phyloP scores from a whole-genome alignment of 2,329 filamentous ascomycete genomes.

The Penicillium janthinellum region DNA sequence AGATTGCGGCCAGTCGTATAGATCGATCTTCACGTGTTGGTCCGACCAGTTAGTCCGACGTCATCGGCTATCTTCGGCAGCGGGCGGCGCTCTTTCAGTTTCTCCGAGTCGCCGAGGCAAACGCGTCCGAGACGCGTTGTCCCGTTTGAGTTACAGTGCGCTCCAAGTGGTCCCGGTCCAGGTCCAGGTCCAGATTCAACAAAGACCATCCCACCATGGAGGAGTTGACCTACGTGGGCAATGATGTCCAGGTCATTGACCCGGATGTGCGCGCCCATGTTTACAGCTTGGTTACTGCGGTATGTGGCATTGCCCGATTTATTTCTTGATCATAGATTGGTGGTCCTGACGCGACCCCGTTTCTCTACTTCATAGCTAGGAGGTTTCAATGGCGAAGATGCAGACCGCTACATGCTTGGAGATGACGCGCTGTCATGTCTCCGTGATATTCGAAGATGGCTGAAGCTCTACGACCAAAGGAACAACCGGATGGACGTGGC shows the following conservation, averaged over 20 bases:
- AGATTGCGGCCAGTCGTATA: conserved; percentile 9
- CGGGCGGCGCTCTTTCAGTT: conserved; percentile 17
- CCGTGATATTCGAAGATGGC: conserved; percentile 92
- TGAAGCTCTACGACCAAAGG: conserved; percentile 92
- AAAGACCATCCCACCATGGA: conserved; percentile 40
- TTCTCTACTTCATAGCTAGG: conserved; percentile 64
- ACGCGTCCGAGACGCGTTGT: conserved; percentile 28
- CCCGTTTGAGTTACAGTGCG: conserved; percentile 22
- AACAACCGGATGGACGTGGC: conserved; percentile 93
- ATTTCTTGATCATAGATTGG: conserved; percentile 12
- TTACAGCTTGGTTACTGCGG: conserved; percentile 89
- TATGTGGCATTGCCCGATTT: conserved; percentile 51
- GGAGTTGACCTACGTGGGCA: conserved; percentile 42
- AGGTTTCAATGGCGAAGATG: conserved; percentile 75
- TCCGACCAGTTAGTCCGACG: conserved; percentile 16
- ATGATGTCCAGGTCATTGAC: conserved; percentile 67
- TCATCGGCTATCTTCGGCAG: conserved; percentile 31
- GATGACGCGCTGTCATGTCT: conserved; percentile 91
- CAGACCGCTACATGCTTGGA: conserved; percentile 82
- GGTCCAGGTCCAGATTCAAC: neutral
- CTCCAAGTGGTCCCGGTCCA: neutral
- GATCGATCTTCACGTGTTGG: conserved; percentile 22
- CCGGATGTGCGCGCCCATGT: conserved; percentile 92
- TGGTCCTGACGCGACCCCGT: conserved; percentile 9
- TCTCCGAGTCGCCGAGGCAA: conserved; percentile 25